phyloP scores from a whole-genome alignment of 352 stramenopile species.

The Pythium dissotocum region DNA sequence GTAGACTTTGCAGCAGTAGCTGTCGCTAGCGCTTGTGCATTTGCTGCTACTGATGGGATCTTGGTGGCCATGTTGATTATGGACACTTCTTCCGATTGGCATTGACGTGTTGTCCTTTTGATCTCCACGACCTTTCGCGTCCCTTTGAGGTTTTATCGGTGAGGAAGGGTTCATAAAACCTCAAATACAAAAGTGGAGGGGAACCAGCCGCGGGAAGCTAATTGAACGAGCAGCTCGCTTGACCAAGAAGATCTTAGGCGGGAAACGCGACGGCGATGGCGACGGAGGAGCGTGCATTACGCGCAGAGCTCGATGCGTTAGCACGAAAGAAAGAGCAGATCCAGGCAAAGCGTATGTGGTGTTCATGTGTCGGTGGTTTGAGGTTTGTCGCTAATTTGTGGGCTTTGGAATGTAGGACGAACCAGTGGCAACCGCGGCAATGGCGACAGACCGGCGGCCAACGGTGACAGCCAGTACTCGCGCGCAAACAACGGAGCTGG shows the following conservation, averaged over 20 bases:
- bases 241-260: slow-evolving; percentile 13
- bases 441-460: background rate
- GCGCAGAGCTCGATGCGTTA: slow-evolving; percentile 50
- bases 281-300: slow-evolving; percentile 54
- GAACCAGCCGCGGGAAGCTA: slow-evolving; percentile 3
- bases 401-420: slow-evolving; percentile 2
- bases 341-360: slow-evolving; percentile 27
- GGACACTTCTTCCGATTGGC: background rate
- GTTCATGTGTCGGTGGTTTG: background rate
- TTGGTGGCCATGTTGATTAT: slow-evolving; percentile 8
- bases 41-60: background rate
- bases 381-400: slow-evolving; percentile 9
- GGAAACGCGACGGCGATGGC: slow-evolving; percentile 16
- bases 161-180: slow-evolving; percentile 17
- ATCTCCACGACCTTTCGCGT: slow-evolving; percentile 15
- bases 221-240: slow-evolving; percentile 8
- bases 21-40: slow-evolving; percentile 7
- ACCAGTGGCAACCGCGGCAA: slow-evolving; percentile 1
- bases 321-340: slow-evolving; percentile 52
- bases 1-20: slow-evolving; percentile 25
- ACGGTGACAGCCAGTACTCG: background rate
- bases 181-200: slow-evolving; percentile 22
- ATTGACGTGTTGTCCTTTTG: slow-evolving; percentile 13
- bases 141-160: slow-evolving; percentile 17
- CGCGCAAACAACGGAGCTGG: background rate